Percentiles rank a stretch among this genome's conserved stretches.
Evolutionary conservation across 1,139 yeast species (phyloP).

Genomic region (Hanseniaspora gamundiae): DNA sequence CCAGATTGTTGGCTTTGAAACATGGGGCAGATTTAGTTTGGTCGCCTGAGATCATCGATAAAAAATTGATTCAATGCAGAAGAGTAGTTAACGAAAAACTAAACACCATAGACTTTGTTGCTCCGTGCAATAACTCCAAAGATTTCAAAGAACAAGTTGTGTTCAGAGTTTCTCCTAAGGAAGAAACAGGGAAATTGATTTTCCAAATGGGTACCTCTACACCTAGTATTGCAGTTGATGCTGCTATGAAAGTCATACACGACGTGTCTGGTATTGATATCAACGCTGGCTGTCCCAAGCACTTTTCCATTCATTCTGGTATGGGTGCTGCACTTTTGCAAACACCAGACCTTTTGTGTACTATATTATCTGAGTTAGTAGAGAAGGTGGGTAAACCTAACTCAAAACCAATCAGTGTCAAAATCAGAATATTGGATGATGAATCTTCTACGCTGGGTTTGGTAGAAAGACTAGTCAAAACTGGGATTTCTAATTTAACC

Average conservation of each 20-base stretch:
- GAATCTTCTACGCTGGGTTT: constrained; percentile 49
- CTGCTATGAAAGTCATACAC: constrained; percentile 63
- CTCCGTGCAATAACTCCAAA: constrained; percentile 17
- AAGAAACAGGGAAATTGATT: constrained; percentile 53
- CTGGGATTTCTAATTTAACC: constrained; percentile 79
- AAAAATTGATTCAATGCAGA: constrained; percentile 59
- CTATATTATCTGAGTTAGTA: constrained; percentile 57
- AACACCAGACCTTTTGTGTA: constrained; percentile 68
- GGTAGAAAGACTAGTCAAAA: constrained; percentile 50
- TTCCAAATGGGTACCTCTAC: constrained; percentile 86
- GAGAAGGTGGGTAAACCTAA: constrained; percentile 67
- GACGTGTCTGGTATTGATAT: constrained; percentile 92
- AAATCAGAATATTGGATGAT: constrained; percentile 63
- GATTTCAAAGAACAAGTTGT: constrained; percentile 27
- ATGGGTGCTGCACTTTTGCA: constrained; percentile 91
- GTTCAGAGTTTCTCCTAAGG: constrained; percentile 57
- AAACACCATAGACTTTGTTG: constrained; percentile 48
- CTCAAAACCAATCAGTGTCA: constrained; percentile 75
- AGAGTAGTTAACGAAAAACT: constrained; percentile 44
- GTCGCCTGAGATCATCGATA: constrained; percentile 90
- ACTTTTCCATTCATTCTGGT: constrained; percentile 78
- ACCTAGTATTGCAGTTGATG: constrained; percentile 76
- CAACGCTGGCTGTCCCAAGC: constrained; percentile 94
- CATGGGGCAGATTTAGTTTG: constrained; percentile 92
- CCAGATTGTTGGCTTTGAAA: constrained; percentile 61